These are phyloP conservation scores for Plasmopara muralis DNA, from an alignment of 352 stramenopile genomes.

Conservation along the genomic window DNA sequence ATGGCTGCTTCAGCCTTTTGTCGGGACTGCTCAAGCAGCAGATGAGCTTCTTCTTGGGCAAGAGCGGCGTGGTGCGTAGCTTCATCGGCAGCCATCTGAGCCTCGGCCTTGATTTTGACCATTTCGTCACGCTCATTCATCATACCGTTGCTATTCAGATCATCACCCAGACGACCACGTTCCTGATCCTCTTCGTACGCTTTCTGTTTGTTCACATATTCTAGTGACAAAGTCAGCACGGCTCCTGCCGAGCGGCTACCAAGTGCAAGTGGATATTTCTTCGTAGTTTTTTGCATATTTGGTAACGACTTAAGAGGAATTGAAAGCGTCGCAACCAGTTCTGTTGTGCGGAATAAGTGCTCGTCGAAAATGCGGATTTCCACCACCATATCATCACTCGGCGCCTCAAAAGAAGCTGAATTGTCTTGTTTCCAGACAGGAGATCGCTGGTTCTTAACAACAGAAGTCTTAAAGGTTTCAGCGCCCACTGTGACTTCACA, in stretches of 20 bases:
- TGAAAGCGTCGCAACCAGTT: conserved; percentile 68
- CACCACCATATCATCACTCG: conserved; percentile 72
- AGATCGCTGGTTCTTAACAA: conserved; percentile 74
- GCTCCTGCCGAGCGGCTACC: conserved; percentile 69
- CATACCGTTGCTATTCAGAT: conserved; percentile 47
- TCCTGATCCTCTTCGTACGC: conserved; percentile 69
- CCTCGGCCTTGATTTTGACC: conserved; percentile 75
- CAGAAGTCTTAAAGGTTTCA: conserved; percentile 79
- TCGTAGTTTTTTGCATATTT: conserved; percentile 80
- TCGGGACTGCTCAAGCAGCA: conserved; percentile 64
- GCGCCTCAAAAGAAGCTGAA: conserved; percentile 72
- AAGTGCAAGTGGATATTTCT: conserved; percentile 77
- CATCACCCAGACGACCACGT: conserved; percentile 45
- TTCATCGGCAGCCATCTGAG: conserved; percentile 76
- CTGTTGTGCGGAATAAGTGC: conserved; percentile 67
- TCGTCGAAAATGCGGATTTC: conserved; percentile 82
- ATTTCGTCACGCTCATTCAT: conserved; percentile 81
- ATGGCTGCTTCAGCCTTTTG: conserved; percentile 81
- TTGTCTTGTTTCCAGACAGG: conserved; percentile 86
- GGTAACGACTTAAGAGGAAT: conserved; percentile 76
- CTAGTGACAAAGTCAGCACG: conserved; percentile 65
- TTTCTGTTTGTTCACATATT: conserved; percentile 84
- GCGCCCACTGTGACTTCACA: conserved; percentile 77
- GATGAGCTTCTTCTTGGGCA: conserved; percentile 70
- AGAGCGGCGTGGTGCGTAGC: conserved; percentile 57